Evolutionary conservation across 306 rosid species (phyloP).

Genomic region (Cucurbita maxima): DNA sequence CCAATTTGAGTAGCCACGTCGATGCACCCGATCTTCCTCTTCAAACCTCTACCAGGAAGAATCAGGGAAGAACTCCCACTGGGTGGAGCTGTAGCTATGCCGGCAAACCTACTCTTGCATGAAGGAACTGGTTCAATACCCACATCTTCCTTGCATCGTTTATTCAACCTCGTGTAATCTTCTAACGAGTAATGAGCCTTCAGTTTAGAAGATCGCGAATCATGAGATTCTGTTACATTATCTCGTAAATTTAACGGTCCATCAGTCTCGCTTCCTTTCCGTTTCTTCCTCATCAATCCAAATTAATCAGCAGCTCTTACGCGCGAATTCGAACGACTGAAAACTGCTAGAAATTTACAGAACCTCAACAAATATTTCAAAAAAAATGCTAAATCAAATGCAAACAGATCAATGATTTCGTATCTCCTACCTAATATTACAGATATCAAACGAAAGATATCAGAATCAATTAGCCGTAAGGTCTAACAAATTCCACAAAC

Average conservation of each 20-base stretch:
- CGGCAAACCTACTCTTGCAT: slow-evolving; percentile 63
- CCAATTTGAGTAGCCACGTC: slow-evolving; percentile 94
- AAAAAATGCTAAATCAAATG: neutral
- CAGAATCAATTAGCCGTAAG: neutral
- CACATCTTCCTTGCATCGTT: slow-evolving; percentile 71
- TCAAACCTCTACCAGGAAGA: slow-evolving; percentile 70
- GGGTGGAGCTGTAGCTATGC: slow-evolving; percentile 92
- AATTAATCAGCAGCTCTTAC: slow-evolving; percentile 9
- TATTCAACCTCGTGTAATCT: slow-evolving; percentile 72
- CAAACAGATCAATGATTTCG: neutral
- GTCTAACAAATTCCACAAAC: neutral
- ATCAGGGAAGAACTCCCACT: slow-evolving; percentile 67
- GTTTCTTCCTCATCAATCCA: slow-evolving; percentile 79
- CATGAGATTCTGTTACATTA: slow-evolving; percentile 22
- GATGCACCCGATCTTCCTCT: slow-evolving; percentile 96
- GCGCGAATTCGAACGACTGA: slow-evolving; percentile 3
- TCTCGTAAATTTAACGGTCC: slow-evolving; percentile 24
- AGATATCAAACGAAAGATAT: neutral
- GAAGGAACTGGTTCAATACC: slow-evolving; percentile 36
- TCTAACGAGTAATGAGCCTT: slow-evolving; percentile 70
- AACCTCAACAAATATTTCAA: neutral
- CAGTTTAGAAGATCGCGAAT: slow-evolving; percentile 40
- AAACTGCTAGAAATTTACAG: slow-evolving; percentile 2
- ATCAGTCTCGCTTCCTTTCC: slow-evolving; percentile 78
- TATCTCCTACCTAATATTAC: neutral